Conservation (phyloP, 257 asterid genomes). For the Paulownia fortunei region DNA sequence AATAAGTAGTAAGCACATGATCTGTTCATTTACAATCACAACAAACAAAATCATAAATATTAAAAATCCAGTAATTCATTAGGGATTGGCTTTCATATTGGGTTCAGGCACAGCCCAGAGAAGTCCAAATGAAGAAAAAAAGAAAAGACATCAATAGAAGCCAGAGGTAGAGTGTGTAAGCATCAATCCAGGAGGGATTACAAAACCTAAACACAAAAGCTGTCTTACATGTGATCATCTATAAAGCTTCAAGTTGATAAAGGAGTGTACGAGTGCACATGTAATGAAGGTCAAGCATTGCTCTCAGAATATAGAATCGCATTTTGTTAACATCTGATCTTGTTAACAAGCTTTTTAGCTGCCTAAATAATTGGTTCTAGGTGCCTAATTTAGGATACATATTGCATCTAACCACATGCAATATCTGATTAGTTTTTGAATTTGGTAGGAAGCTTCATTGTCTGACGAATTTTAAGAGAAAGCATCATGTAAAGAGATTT, state of each 20-base stretch:
- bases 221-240: constrained; percentile 17
- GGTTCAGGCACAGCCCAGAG: constrained; percentile 15
- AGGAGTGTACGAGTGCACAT: not conserved
- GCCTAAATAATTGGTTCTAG: constrained; percentile 22
- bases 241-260: not conserved
- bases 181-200: not conserved
- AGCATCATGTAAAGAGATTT: constrained; percentile 4
- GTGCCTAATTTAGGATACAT: not conserved
- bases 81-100: not conserved
- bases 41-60: not conserved
- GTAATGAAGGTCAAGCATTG: not conserved
- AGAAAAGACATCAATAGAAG: not conserved
- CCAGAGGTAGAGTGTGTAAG: not conserved
- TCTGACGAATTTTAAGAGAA: constrained; percentile 6
- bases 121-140: constrained; percentile 2
- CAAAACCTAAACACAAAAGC: not conserved
- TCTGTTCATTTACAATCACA: not conserved
- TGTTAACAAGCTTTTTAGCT: not conserved
- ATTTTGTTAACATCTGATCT: constrained; percentile 14
- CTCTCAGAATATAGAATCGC: constrained; percentile 13
- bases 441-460: constrained; percentile 23
- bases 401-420: constrained; percentile 15
- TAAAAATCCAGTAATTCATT: not conserved
- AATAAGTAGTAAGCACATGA: constrained; percentile 4
- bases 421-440: constrained; percentile 14